These are phyloP conservation scores for Hordeum vulgare DNA, from an alignment of 176 grass and related monocot species.

Conservation along the genomic window MorexV3_pseudomolecules_assembly NC_058522.1:241803849-241804348, in stretches of 20 bases:
- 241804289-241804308: constrained; percentile 95
- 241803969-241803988: constrained; percentile 66
- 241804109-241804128: constrained; percentile 94
- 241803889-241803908: constrained; percentile 84
- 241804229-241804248: background rate
- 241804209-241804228: background rate
- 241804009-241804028: constrained; percentile 50
- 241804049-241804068: background rate
- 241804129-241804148: constrained; percentile 82
- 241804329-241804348: constrained; percentile 85
- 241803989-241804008: constrained; percentile 96
- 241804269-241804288: constrained; percentile 89
- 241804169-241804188: constrained; percentile 48
- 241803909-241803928: constrained; percentile 71
- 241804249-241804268: background rate
- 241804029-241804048: background rate
- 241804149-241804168: constrained; percentile 73
- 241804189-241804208: background rate
- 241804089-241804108: constrained; percentile 70
- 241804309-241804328: constrained; percentile 91
- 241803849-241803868: constrained; percentile 66
- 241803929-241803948: constrained; percentile 70
- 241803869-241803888: constrained; percentile 89
- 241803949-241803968: constrained; percentile 66
- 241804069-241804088: constrained; percentile 8